Evolutionary conservation across 1,284 basidiomycete genomes (phyloP).

Genomic region (Testicularia cyperi): DNA sequence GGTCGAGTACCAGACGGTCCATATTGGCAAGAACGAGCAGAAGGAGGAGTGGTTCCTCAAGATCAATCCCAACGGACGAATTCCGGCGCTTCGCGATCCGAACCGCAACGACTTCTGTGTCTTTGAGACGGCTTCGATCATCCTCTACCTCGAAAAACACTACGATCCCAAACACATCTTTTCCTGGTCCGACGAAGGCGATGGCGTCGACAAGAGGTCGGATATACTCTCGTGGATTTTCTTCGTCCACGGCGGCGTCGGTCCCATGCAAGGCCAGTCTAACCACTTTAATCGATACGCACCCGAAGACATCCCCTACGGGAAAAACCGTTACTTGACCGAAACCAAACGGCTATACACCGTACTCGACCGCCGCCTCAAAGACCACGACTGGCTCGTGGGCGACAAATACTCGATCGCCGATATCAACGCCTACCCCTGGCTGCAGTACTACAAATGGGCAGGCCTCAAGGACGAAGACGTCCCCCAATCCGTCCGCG

Average conservation of each 20-base stretch:
- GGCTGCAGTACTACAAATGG: slow-evolving; percentile 38
- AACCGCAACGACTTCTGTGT: slow-evolving; percentile 35
- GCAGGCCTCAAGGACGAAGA: slow-evolving; percentile 26
- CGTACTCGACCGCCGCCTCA: slow-evolving; percentile 39
- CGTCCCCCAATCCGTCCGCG: slow-evolving; percentile 12
- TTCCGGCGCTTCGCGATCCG: slow-evolving; percentile 45
- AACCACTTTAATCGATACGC: slow-evolving; percentile 45
- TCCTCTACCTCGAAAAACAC: slow-evolving; percentile 48
- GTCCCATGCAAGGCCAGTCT: slow-evolving; percentile 41
- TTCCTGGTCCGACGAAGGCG: slow-evolving; percentile 22
- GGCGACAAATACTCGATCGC: slow-evolving; percentile 46
- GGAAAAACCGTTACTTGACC: slow-evolving; percentile 25
- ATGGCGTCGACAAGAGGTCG: slow-evolving; percentile 25
- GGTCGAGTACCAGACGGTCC: slow-evolving; percentile 19
- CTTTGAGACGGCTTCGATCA: slow-evolving; percentile 41
- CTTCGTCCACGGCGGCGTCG: slow-evolving; percentile 35
- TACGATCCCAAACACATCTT: slow-evolving; percentile 49
- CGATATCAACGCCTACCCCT: slow-evolving; percentile 47
- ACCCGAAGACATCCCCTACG: slow-evolving; percentile 46
- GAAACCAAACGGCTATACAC: slow-evolving; percentile 40
- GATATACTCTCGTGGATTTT: slow-evolving; percentile 38
- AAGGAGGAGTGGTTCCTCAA: slow-evolving; percentile 46
- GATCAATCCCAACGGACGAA: slow-evolving; percentile 55
- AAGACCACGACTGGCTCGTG: slow-evolving; percentile 43
- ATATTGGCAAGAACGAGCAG: slow-evolving; percentile 38